Conservation (phyloP, 2,329 filamentous ascomycete species). For the Mycosphaerella arachidis region DNA sequence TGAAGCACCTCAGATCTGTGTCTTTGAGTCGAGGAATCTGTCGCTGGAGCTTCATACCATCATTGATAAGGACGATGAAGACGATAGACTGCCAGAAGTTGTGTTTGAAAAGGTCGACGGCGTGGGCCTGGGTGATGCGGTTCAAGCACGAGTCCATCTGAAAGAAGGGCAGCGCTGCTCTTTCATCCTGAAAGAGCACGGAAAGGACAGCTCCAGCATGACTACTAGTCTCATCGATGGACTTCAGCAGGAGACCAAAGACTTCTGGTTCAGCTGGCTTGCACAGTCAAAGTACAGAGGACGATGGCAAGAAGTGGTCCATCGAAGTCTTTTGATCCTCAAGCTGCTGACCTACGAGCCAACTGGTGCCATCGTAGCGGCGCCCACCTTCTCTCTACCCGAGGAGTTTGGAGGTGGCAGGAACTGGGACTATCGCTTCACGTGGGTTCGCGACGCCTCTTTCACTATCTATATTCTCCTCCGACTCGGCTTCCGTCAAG, state of each 20-base stretch:
- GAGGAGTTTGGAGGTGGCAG: slow-evolving; percentile 53
- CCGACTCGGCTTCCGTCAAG: slow-evolving; percentile 68
- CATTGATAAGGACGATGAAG: not conserved
- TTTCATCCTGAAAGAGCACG: not conserved
- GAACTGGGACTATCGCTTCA: slow-evolving; percentile 68
- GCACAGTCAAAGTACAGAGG: not conserved
- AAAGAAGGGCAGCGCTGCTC: not conserved
- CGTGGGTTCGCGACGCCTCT: slow-evolving; percentile 71
- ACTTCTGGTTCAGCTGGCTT: not conserved
- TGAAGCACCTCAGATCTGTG: not conserved
- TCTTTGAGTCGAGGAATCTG: not conserved
- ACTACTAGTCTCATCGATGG: not conserved
- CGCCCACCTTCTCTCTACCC: not conserved
- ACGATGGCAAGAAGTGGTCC: not conserved
- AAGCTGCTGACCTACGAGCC: not conserved
- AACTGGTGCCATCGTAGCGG: not conserved
- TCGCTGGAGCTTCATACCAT: not conserved
- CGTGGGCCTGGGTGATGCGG: not conserved
- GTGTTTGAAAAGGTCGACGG: not conserved
- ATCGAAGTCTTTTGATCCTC: not conserved
- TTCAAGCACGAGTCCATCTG: not conserved
- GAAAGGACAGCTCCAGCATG: not conserved
- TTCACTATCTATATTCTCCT: slow-evolving; percentile 74
- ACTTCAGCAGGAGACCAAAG: not conserved
- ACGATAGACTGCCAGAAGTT: not conserved